Percentiles rank a stretch among this genome's conserved stretches.
Conservation (phyloP, 306 rosid genomes). For the Cajanus cajan region DNA sequence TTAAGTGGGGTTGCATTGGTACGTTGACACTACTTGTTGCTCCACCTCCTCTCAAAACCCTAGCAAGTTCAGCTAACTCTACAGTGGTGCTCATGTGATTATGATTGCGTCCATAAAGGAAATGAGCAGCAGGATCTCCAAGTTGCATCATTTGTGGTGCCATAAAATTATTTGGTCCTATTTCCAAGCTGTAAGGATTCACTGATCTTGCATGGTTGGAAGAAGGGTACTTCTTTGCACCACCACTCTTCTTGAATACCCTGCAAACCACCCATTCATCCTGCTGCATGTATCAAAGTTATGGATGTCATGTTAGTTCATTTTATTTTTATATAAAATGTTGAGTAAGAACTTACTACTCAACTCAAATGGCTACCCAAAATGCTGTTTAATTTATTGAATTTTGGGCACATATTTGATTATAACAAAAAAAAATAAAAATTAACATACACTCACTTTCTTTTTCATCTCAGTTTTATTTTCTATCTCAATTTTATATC, state of each 20-base stretch:
- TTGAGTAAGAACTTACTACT: not conserved
- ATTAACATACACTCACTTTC: no score
- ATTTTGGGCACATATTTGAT: no score
- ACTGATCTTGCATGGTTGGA: slow-evolving; percentile 55
- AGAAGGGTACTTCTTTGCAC: slow-evolving; percentile 64
- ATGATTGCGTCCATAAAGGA: slow-evolving; percentile 58
- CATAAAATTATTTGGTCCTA: slow-evolving; percentile 38
- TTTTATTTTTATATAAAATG: not conserved
- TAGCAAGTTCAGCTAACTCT: slow-evolving; percentile 62
- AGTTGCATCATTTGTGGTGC: slow-evolving; percentile 64
- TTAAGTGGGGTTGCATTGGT: slow-evolving; percentile 26
- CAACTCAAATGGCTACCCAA: no score
- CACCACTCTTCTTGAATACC: slow-evolving; percentile 76
- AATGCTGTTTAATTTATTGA: no score
- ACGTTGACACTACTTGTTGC: slow-evolving; percentile 22
- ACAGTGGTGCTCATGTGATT: slow-evolving; percentile 42
- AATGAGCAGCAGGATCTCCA: slow-evolving; percentile 54
- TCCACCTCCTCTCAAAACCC: slow-evolving; percentile 57
- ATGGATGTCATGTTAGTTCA: not conserved
- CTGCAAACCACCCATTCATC: slow-evolving; percentile 97
- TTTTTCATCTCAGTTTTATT: no score
- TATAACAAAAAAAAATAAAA: no score
- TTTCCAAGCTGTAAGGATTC: slow-evolving; percentile 71
- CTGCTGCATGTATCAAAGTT: slow-evolving; percentile 32
- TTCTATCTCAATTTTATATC: no score